Conservation (phyloP, 805 yeast genomes). For the Yarrowia deformans region DNA sequence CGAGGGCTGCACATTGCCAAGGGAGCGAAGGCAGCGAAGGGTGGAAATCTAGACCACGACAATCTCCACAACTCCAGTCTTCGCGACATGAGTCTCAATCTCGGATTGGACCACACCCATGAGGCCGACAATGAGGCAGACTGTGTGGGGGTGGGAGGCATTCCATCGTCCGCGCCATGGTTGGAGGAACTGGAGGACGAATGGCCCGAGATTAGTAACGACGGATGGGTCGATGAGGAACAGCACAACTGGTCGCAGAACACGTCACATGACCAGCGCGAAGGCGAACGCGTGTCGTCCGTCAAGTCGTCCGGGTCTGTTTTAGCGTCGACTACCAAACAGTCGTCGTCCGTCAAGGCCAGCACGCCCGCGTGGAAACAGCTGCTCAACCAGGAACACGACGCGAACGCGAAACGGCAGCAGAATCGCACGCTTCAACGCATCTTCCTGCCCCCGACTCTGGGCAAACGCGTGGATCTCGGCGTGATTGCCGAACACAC, state of each 20-base stretch:
- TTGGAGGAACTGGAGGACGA: constrained; percentile 29
- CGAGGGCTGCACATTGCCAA: not conserved
- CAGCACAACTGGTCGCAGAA: no score
- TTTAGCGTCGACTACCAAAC: constrained; percentile 3
- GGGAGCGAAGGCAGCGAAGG: not conserved
- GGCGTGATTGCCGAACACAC: constrained; percentile 33
- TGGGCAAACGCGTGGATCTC: constrained; percentile 15
- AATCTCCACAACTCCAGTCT: no score
- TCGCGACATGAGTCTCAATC: no score
- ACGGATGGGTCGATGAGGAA: not conserved
- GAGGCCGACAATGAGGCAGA: constrained; percentile 11
- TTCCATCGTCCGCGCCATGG: constrained; percentile 4
- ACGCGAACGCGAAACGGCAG: not conserved
- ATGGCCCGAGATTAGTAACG: constrained; percentile 18
- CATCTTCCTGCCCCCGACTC: constrained; percentile 26
- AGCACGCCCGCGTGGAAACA: constrained; percentile 33
- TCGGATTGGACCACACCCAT: not conserved
- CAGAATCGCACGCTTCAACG: constrained; percentile 25
- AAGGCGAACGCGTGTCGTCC: constrained; percentile 8
- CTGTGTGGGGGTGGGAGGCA: not conserved
- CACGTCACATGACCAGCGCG: not conserved
- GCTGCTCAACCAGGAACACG: constrained; percentile 7
- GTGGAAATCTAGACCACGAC: no score
- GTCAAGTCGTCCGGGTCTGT: constrained; percentile 9
- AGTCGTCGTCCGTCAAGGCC: constrained; percentile 23